phyloP scores from a whole-genome alignment of 2,329 filamentous ascomycete genomes.

The Ophiostoma pallidulum region DNA sequence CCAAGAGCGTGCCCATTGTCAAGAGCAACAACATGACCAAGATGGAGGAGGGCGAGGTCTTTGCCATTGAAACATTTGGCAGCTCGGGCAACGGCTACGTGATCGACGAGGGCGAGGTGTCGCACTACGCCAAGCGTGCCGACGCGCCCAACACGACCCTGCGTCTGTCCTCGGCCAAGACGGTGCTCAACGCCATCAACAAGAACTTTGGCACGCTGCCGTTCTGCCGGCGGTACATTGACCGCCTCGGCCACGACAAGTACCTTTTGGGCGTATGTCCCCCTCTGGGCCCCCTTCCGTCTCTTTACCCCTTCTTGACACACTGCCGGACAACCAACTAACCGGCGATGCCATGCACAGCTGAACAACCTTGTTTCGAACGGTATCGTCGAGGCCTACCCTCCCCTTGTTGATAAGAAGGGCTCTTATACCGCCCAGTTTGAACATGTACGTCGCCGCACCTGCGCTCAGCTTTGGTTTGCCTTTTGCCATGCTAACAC shows the following conservation, averaged over 20 bases:
- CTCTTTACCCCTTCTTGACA: background rate
- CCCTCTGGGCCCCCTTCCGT: background rate
- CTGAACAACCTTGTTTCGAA: slow-evolving; percentile 76
- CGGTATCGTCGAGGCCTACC: slow-evolving; percentile 84
- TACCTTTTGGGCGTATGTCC: slow-evolving; percentile 72
- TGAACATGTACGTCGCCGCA: slow-evolving; percentile 67
- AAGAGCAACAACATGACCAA: slow-evolving; percentile 81
- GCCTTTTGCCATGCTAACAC: slow-evolving; percentile 7
- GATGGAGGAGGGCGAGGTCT: slow-evolving; percentile 96
- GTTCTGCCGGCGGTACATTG: slow-evolving; percentile 83
- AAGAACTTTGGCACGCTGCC: slow-evolving; percentile 94
- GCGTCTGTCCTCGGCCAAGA: slow-evolving; percentile 72
- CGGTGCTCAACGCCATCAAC: slow-evolving; percentile 77
- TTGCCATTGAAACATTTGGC: slow-evolving; percentile 93
- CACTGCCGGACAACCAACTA: too few species aligned
- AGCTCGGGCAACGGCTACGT: slow-evolving; percentile 87
- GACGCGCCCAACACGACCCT: slow-evolving; percentile 70
- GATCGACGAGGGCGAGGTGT: slow-evolving; percentile 78
- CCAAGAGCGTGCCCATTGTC: slow-evolving; percentile 88
- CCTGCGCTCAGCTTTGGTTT: background rate
- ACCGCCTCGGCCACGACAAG: slow-evolving; percentile 88
- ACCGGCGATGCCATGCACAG: slow-evolving; percentile 33
- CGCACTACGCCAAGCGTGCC: slow-evolving; percentile 70
- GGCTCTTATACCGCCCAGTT: slow-evolving; percentile 91
- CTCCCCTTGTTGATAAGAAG: slow-evolving; percentile 82